Evolutionary conservation across 2,329 filamentous ascomycete genomes (phyloP).

Genomic region (Arthroderma sp.): DNA sequence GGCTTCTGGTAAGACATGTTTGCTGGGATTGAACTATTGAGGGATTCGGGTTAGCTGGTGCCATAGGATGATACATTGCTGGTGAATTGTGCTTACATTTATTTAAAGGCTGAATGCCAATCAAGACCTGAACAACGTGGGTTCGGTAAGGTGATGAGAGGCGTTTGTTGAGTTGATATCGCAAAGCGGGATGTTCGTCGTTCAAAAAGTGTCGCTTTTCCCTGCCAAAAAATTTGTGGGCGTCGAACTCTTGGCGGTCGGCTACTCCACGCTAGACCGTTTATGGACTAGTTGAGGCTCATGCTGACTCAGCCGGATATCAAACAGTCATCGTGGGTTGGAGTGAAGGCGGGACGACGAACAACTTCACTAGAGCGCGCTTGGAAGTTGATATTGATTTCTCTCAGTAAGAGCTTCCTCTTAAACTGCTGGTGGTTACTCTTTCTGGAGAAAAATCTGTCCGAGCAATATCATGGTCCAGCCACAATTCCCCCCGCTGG

Average conservation of each 20-base stretch:
- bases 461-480: conserved; percentile 25
- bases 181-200: conserved; percentile 4
- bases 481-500: conserved; percentile 51
- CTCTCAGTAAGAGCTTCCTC: background rate
- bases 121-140: conserved; percentile 67
- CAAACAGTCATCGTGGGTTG: no score
- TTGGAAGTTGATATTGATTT: background rate
- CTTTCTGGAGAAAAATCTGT: background rate
- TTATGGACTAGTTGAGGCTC: conserved; percentile 10
- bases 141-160: conserved; percentile 75
- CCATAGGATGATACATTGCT: conserved; percentile 3
- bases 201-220: background rate
- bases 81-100: background rate
- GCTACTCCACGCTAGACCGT: conserved; percentile 27
- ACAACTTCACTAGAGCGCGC: no score
- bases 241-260: conserved; percentile 18
- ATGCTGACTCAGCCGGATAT: no score
- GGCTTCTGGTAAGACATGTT: conserved; percentile 90
- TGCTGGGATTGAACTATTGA: conserved; percentile 17
- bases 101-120: conserved; percentile 31
- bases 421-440: background rate
- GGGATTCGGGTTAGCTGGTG: background rate
- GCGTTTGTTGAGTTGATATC: conserved; percentile 10
- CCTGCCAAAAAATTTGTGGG: background rate
- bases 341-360: no score